Evolutionary conservation across 495 filamentous ascomycete species (phyloP), one percentile per base, ranked within the genome.

Genomic region (Hapsidospora chrysogenum): DNA sequence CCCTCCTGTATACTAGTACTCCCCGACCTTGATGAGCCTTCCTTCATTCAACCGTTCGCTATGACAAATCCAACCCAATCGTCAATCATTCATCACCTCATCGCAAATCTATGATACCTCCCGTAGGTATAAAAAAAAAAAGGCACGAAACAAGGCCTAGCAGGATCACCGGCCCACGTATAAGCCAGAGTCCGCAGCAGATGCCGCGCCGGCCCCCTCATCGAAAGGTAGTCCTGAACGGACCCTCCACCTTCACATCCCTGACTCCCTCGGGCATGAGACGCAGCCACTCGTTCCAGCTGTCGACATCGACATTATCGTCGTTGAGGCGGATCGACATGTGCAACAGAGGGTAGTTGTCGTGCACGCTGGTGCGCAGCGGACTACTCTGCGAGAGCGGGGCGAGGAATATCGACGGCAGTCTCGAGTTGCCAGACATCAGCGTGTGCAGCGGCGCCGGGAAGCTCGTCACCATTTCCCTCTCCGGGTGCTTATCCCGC

Each of bases 201-300:
- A n/a, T n/a, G n/a, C n/a, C n/a, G n/a, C n/a, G n/a, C n/a, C n/a
- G n/a, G n/a, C n/a, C n/a, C n/a, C n/a, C n/a, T n/a, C n/a, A n/a
- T n/a, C n/a, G n/a, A n/a, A n/a, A n/a, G n/a, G n/a, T n/a, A n/a
- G n/a, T n/a, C n/a, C 49, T 50, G 40, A 52, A 59, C 35, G 60
- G 60, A 22, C 59, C 53, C 17, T 66, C 59, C 33, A 63, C 54
- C 46, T 56, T 60, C 18, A 61, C 51, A 30, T 63, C 62, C 41
- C 37, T 50, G 47, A 66, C 53, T n/a, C 56, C 58, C 40, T 56
- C 57, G 20, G 62, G 62, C 56, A 66, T 60, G 40, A 50, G 53
- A n/a, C 62, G 56, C 35, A 66, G 48, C 57, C 60, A 66, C 43
- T 66, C 62, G 35, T 52, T 48, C 62, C 60, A 64, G 36, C 41